A percentile compares a stretch with the other conserved stretches of the same genome.
Evolutionary conservation across 805 yeast genomes (phyloP).

Genomic region (Diddensiella santjacobensis): DNA sequence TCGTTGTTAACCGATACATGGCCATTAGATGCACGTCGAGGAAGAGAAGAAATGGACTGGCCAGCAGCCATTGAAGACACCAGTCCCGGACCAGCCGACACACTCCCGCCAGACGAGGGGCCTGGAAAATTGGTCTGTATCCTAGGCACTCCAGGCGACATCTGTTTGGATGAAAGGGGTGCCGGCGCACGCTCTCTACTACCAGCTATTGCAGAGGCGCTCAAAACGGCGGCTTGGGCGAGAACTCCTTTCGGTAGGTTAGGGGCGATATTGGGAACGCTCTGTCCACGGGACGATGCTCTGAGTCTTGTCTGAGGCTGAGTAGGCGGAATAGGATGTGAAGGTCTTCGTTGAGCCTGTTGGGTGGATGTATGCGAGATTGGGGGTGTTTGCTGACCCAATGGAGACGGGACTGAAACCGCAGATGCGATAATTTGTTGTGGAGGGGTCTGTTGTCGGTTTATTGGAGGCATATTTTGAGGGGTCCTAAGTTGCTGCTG

Average conservation of each 20-base stretch:
- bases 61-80: neutral
- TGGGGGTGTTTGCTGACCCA: neutral
- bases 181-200: neutral
- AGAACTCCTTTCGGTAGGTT: neutral
- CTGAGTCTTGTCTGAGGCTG: neutral
- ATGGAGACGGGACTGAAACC: neutral
- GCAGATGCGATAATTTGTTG: neutral
- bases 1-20: neutral
- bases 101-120: neutral
- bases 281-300: neutral
- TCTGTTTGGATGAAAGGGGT: neutral
- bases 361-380: neutral
- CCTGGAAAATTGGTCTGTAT: neutral
- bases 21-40: conserved; percentile 1
- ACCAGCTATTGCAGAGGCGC: neutral
- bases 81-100: neutral
- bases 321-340: neutral
- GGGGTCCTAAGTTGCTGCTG: neutral
- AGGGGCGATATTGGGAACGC: neutral
- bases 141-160: neutral
- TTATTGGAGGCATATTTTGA: neutral
- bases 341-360: conserved; percentile 1
- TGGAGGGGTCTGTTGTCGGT: neutral
- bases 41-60: neutral
- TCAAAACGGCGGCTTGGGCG: neutral